These are phyloP conservation scores for Monilinia vaccinii-corymbosi DNA, from an alignment of 2,329 filamentous ascomycete genomes.

Conservation along the genomic window DNA sequence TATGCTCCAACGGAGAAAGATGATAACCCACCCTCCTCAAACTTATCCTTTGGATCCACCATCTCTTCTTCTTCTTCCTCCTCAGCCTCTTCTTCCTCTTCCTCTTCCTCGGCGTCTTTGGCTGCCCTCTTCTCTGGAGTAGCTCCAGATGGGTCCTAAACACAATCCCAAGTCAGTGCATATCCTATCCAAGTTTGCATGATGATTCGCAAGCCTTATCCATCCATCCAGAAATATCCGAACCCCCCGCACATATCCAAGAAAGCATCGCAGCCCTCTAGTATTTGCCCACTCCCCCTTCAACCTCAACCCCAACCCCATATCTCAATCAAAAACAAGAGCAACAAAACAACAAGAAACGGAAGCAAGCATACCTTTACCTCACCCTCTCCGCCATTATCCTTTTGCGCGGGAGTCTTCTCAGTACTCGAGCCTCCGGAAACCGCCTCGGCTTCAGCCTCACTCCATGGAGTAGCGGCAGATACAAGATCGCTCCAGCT, in stretches of 20 bases:
- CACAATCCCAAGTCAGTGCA: background rate
- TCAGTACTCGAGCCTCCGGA: slow-evolving; percentile 21
- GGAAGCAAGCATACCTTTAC: slow-evolving; percentile 12
- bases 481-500: slow-evolving; percentile 54
- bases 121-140: slow-evolving; percentile 25
- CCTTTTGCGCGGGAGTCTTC: slow-evolving; percentile 39
- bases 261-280: background rate
- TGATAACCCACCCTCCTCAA: slow-evolving; percentile 77
- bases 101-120: slow-evolving; percentile 34
- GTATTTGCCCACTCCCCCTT: background rate
- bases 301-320: background rate
- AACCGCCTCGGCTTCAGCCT: slow-evolving; percentile 52
- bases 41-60: slow-evolving; percentile 75
- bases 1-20: background rate
- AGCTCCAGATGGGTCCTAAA: slow-evolving; percentile 18
- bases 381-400: slow-evolving; percentile 36
- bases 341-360: background rate
- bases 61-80: slow-evolving; percentile 66
- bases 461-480: slow-evolving; percentile 56
- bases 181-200: background rate
- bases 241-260: background rate
- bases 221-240: background rate
- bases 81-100: slow-evolving; percentile 41
- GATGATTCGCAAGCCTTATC: background rate
- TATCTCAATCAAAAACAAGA: background rate